Conservation (phyloP, 768 basidiomycete genomes). For the Mycena vitilis region DNA sequence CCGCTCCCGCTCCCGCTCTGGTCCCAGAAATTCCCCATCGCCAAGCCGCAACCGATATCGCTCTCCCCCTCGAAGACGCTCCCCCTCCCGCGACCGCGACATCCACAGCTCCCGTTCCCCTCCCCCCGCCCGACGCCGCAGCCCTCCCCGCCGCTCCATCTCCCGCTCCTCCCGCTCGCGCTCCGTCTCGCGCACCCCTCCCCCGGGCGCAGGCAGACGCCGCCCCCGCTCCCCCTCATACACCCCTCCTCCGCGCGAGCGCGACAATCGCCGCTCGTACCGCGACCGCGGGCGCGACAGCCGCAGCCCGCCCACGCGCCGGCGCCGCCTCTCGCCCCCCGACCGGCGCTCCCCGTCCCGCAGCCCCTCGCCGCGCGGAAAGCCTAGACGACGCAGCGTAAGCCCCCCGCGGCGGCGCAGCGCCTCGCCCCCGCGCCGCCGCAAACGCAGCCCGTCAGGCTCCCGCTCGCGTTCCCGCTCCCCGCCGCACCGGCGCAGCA, state of each 20-base stretch:
- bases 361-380: constrained; percentile 51
- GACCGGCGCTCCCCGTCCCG: constrained; percentile 40
- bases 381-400: constrained; percentile 49
- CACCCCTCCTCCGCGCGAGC: constrained; percentile 63
- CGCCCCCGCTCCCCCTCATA: constrained; percentile 56
- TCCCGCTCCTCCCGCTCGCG: constrained; percentile 37
- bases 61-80: constrained; percentile 55
- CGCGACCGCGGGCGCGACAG: constrained; percentile 54
- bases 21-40: constrained; percentile 39
- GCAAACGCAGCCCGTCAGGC: constrained; percentile 47
- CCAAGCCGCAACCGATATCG: constrained; percentile 50
- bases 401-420: constrained; percentile 47
- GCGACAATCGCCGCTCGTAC: constrained; percentile 49
- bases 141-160: constrained; percentile 44
- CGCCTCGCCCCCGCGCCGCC: constrained; percentile 44
- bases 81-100: constrained; percentile 49
- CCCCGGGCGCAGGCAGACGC: constrained; percentile 48
- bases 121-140: constrained; percentile 42
- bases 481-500: constrained; percentile 37
- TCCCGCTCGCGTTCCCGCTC: constrained; percentile 42
- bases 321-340: constrained; percentile 54
- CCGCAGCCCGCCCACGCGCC: constrained; percentile 66
- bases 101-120: constrained; percentile 50
- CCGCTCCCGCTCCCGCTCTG: constrained; percentile 50
- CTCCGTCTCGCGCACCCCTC: constrained; percentile 43